Evolutionary conservation across 2,329 filamentous ascomycete species (phyloP), one percentile per base, ranked within the genome.

Genomic region (Fusarium cicatricum): DNA sequence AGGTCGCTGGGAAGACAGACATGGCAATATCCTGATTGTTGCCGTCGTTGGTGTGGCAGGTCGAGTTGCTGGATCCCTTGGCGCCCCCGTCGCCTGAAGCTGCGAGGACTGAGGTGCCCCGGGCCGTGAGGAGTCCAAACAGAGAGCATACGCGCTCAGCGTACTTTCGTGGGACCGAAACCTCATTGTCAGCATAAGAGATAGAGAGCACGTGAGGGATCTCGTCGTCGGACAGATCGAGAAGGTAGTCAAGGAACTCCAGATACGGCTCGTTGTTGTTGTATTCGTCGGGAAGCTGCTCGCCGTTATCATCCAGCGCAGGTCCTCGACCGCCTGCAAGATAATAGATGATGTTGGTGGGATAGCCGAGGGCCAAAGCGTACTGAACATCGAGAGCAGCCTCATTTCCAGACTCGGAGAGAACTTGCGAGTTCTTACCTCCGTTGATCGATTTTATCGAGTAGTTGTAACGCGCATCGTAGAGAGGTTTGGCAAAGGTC

Each of bases 1-100:
- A 91, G 0, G 82, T 82, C 0, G 82, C 83, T 0, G 89, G 89
- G 72, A 90, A 91, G 5, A 80, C 81, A 1, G 86, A 80, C 26
- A 85, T 75, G 67, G 88, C 85, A 16, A 80, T 77, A 10, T 80
- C 80, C 1, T 76, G 80, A 54, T 83, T 79, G 37, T 74, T 78
- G 17, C 85, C 86, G 52, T 89, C 85, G 66, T 87, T 86, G 51
- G 79, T 79, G 45, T 78, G 73, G 73, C 87, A 90, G 16, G 61
- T 68, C 54, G 85, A 87, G 53, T 73, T 69, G 14, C 74, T 74
- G 3, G 73, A 75, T 4, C 78, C 79, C 3, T 73, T 74, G 3
- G 77, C 74, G 16, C 81, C 82, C 23, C 76, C 77, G 58, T 86
- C 84, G 2, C 84, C 84, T 6, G 79, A 81, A 1, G 78, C 77